Evolutionary conservation across 2,329 filamentous ascomycete genomes (phyloP), one percentile per base, ranked within the genome.

Genomic region (Parastagonospora avenae): DNA sequence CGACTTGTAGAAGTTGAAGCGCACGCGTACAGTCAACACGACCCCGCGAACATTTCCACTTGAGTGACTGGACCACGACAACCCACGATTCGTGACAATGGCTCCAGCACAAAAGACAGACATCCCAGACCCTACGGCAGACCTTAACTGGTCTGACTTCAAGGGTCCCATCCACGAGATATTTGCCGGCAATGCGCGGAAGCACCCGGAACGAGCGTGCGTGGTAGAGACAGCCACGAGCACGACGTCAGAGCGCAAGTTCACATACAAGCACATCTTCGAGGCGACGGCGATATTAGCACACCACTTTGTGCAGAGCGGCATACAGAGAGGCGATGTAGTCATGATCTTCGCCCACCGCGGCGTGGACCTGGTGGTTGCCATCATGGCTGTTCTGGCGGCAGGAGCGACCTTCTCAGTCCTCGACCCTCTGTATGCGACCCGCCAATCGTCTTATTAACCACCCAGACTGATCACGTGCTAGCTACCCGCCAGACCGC

Each of bases 281-380:
- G 89, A 96, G 76, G 87, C 88, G 0, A 89, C 90, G 28, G 95
- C 95, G 70, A 80, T 85, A 14, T 74, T 97, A 6, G 90, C 91
- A 16, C 86, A 96, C 74, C 84, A 96, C 68, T 81, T 97, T 15
- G 83, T 89, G 46, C 80, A 87, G 43, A 81, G 85, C 64, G 92
- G 92, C 50, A 80, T 91, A 57, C 80, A 86, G 52, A 80, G 85
- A 60, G 92, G 91, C 8, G 92, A 97, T 68, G 92, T 96, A 2
- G 91, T 96, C 64, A 96, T 96, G 90, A 90, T 94, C 57, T 97
- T 87, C 69, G 91, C 91, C 48, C 84, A 96, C 74, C 85, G 92
- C 50, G 86, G 86, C 49, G 92, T 96, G 30, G 90, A 90, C 63
- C 75, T 90, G 35, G 87, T 90, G 0, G 85, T 90, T 7, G 85